These are phyloP conservation scores for Athelia sp. DNA, from an alignment of 1,284 basidiomycete species.

Conservation along the genomic window DNA sequence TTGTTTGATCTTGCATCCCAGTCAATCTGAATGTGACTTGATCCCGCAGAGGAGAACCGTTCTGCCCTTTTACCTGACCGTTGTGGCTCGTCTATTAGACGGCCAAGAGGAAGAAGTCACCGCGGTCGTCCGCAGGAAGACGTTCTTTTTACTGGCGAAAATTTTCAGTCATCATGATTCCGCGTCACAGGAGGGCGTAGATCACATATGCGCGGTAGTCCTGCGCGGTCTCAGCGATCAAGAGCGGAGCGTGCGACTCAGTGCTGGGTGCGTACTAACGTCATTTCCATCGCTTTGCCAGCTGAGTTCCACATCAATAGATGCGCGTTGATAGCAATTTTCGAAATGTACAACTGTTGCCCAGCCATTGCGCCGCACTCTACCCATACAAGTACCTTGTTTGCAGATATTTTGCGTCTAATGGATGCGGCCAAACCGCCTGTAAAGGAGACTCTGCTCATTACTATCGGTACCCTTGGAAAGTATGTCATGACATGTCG, in stretches of 20 bases:
- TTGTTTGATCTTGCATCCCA: conserved; percentile 39
- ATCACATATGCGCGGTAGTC: conserved; percentile 33
- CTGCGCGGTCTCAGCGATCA: conserved; percentile 44
- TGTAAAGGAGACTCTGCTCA: conserved; percentile 55
- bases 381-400: conserved; percentile 35
- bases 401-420: conserved; percentile 42
- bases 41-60: conserved; percentile 24
- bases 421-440: conserved; percentile 38
- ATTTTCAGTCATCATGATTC: conserved; percentile 44
- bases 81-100: conserved; percentile 39
- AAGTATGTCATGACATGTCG: conserved; percentile 38
- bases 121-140: conserved; percentile 37
- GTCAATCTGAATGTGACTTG: conserved; percentile 25
- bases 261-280: conserved; percentile 52
- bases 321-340: conserved; percentile 42
- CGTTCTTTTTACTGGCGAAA: conserved; percentile 37
- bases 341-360: conserved; percentile 30
- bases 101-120: conserved; percentile 42
- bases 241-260: conserved; percentile 56
- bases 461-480: conserved; percentile 58
- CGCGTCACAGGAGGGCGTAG: conserved; percentile 28
- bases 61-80: conserved; percentile 31
- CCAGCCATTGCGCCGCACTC: conserved; percentile 19
- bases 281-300: neutral
- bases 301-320: conserved; percentile 23